Evolutionary conservation across 345 rosid species (phyloP).

Genomic region (Limnanthes douglasii): DNA sequence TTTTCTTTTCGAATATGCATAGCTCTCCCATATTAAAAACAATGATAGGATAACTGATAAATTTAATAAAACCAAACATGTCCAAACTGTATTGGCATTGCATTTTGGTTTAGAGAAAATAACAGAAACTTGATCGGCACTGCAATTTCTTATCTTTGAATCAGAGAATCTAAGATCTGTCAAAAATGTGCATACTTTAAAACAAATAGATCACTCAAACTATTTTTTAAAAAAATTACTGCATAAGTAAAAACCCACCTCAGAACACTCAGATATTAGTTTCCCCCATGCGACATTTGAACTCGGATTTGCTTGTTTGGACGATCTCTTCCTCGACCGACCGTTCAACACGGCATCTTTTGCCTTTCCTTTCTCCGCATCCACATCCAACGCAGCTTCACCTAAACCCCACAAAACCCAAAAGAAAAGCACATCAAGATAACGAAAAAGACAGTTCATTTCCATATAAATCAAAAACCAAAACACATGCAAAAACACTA

Average conservation of each 20-base stretch:
- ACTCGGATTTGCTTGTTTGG: conserved; percentile 18
- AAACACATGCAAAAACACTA: conserved; percentile 18
- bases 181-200: not conserved
- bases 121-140: conserved; percentile 3
- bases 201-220: not conserved
- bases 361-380: conserved; percentile 28
- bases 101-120: not conserved
- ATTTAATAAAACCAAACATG: not conserved
- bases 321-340: conserved; percentile 23
- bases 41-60: too few species aligned
- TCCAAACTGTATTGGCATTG: too few species aligned
- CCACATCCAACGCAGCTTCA: conserved; percentile 18
- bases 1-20: too few species aligned
- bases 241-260: conserved; percentile 26
- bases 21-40: too few species aligned
- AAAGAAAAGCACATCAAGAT: conserved; percentile 8
- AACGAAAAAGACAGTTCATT: not conserved
- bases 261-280: conserved; percentile 75
- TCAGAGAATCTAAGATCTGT: not conserved
- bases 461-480: not conserved
- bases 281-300: conserved; percentile 72
- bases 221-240: not conserved
- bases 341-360: conserved; percentile 8
- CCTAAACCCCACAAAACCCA: conserved; percentile 19
- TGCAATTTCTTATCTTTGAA: not conserved